These are phyloP conservation scores for Penicillium digitatum DNA, from an alignment of 2,329 filamentous ascomycete species.

Conservation along the genomic window DNA sequence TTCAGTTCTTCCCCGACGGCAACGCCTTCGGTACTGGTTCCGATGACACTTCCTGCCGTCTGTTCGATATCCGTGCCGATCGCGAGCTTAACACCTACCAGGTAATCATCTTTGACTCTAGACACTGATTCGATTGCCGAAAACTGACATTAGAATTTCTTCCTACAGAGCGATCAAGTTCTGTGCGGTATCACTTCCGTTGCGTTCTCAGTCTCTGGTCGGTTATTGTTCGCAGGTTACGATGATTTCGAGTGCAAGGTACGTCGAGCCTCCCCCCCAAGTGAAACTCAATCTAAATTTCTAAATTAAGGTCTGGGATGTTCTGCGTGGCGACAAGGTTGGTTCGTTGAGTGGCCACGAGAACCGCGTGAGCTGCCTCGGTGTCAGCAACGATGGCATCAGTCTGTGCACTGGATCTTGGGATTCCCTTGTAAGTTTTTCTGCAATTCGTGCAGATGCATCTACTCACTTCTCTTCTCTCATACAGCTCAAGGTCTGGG, in stretches of 20 bases:
- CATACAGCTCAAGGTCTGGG: constrained; percentile 78
- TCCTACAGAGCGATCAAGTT: constrained; percentile 83
- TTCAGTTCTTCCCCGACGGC: constrained; percentile 98
- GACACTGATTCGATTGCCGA: constrained; percentile 4
- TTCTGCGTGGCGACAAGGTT: constrained; percentile 93
- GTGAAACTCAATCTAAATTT: constrained; percentile 12
- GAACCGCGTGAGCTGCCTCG: constrained; percentile 97
- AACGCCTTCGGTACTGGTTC: constrained; percentile 98
- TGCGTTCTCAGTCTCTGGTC: constrained; percentile 92
- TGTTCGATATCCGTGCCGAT: constrained; percentile 97
- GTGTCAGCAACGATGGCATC: constrained; percentile 98
- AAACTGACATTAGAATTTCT: neutral
- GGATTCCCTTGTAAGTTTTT: constrained; percentile 84
- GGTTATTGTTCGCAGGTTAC: constrained; percentile 92
- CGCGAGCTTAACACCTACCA: constrained; percentile 68
- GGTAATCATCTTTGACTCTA: constrained; percentile 43
- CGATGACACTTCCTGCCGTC: constrained; percentile 92
- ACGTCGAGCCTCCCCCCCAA: constrained; percentile 33
- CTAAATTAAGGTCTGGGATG: constrained; percentile 80
- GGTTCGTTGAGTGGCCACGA: constrained; percentile 95
- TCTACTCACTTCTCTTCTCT: constrained; percentile 9
- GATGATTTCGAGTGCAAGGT: constrained; percentile 99
- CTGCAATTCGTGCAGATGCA: neutral
- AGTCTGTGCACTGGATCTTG: constrained; percentile 99
- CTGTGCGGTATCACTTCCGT: constrained; percentile 98